Percentiles rank a stretch among this genome's conserved stretches.
Evolutionary conservation across 2,329 filamentous ascomycete genomes (phyloP).

Genomic region (Graphiopsis chlorocephala): DNA sequence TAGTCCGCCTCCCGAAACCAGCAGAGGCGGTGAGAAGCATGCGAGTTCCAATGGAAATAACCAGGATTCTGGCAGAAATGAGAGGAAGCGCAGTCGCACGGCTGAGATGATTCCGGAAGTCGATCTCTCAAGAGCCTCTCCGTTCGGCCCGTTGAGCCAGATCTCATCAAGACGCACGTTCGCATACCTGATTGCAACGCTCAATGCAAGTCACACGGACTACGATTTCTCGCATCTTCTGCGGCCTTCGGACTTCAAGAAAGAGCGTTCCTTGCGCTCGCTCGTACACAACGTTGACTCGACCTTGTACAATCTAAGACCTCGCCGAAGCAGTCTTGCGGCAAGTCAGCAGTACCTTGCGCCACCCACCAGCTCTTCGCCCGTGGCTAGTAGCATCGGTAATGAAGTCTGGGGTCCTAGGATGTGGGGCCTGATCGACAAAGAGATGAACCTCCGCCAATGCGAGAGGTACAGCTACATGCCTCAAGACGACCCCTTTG

Average conservation of each 20-base stretch:
- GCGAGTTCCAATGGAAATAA: slow-evolving; percentile 61
- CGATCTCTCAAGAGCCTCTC: slow-evolving; percentile 80
- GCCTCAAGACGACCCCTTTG: slow-evolving; percentile 85
- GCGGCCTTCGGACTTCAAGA: slow-evolving; percentile 83
- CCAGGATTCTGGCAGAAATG: slow-evolving; percentile 33
- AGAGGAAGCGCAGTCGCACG: slow-evolving; percentile 27
- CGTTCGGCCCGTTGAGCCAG: slow-evolving; percentile 87
- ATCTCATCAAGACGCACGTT: slow-evolving; percentile 87
- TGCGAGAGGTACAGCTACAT: slow-evolving; percentile 89
- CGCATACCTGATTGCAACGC: slow-evolving; percentile 90
- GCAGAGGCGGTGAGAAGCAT: slow-evolving; percentile 10
- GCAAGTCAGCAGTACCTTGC: slow-evolving; percentile 24
- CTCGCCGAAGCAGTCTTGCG: slow-evolving; percentile 37
- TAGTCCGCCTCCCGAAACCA: slow-evolving; percentile 61
- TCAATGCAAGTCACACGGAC: slow-evolving; percentile 93
- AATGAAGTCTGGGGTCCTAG: slow-evolving; percentile 70
- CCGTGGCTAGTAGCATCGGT: slow-evolving; percentile 24
- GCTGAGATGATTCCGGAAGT: slow-evolving; percentile 34
- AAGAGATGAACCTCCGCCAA: slow-evolving; percentile 87
- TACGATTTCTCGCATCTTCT: slow-evolving; percentile 96
- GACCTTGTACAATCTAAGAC: slow-evolving; percentile 81
- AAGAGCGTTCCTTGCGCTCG: slow-evolving; percentile 72
- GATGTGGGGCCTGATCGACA: slow-evolving; percentile 90
- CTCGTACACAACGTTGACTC: slow-evolving; percentile 88
- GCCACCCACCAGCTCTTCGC: slow-evolving; percentile 28